A percentile compares a stretch with the other conserved stretches of the same genome.
phyloP scores from a whole-genome alignment of 805 yeast genomes.

The Zygosaccharomyces lentus region DNA sequence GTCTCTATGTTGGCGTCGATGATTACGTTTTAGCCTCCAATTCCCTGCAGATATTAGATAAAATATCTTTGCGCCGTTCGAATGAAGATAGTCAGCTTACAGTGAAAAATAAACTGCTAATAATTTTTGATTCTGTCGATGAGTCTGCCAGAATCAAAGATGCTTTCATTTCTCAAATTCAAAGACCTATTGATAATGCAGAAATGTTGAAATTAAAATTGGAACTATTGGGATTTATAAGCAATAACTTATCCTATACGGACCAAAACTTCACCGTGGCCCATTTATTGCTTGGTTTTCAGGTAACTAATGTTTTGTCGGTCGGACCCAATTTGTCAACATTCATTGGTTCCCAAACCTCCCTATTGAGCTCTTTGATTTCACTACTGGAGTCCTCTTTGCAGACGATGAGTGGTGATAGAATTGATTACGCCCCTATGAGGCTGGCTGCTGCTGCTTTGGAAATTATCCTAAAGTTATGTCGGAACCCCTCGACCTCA shows the following conservation, averaged over 20 bases:
- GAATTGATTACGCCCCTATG: conserved; percentile 51
- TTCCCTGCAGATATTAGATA: conserved; percentile 50
- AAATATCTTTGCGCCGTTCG: conserved; percentile 40
- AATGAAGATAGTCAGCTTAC: conserved; percentile 36
- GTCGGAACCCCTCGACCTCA: conserved; percentile 55
- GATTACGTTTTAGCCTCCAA: conserved; percentile 47
- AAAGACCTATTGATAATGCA: conserved; percentile 40
- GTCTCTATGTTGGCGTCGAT: conserved; percentile 64
- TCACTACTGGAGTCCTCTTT: conserved; percentile 47
- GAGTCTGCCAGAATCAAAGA: conserved; percentile 72
- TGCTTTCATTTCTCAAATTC: conserved; percentile 67
- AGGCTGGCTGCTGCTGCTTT: conserved; percentile 54
- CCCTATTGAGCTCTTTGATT: conserved; percentile 54
- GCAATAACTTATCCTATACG: conserved; percentile 42
- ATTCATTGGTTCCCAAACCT: conserved; percentile 49
- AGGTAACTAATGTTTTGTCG: conserved; percentile 45
- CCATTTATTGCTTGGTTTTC: conserved; percentile 78
- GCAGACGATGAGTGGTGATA: conserved; percentile 36
- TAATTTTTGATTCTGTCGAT: conserved; percentile 68
- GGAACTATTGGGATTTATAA: conserved; percentile 55
- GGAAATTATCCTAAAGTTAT: conserved; percentile 59
- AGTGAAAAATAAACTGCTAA: conserved; percentile 58
- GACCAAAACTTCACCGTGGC: conserved; percentile 50
- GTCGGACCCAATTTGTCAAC: conserved; percentile 47
- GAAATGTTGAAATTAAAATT: conserved; percentile 48